Evolutionary conservation across 805 yeast species (phyloP).

Genomic region (Candida endomychidarum): DNA sequence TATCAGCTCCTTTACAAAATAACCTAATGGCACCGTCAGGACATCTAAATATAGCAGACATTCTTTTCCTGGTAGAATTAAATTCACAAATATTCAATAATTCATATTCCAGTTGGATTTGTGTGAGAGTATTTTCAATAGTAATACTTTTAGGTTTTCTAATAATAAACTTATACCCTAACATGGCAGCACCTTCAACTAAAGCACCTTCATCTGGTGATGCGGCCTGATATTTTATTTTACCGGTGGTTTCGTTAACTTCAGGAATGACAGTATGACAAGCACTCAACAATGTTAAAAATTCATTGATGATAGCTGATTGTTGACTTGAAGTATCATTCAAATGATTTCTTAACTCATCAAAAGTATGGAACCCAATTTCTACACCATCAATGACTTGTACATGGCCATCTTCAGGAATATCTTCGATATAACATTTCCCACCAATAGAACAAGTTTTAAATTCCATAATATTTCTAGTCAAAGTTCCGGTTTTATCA

Average conservation of each 20-base stretch:
- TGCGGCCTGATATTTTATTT: slow-evolving; percentile 94
- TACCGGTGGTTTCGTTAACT: slow-evolving; percentile 51
- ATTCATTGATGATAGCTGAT: slow-evolving; percentile 61
- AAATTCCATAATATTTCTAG: slow-evolving; percentile 96
- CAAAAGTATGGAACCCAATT: slow-evolving; percentile 73
- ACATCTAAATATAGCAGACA: slow-evolving; percentile 91
- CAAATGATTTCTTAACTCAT: slow-evolving; percentile 46
- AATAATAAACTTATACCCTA: slow-evolving; percentile 81
- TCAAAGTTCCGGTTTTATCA: slow-evolving; percentile 96
- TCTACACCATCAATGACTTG: slow-evolving; percentile 74
- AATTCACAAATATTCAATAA: slow-evolving; percentile 91
- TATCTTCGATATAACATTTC: slow-evolving; percentile 76
- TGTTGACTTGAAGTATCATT: slow-evolving; percentile 46
- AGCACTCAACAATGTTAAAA: slow-evolving; percentile 79
- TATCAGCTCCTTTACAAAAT: slow-evolving; percentile 97
- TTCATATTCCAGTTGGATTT: slow-evolving; percentile 57
- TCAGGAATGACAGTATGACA: slow-evolving; percentile 99
- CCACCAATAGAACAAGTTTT: slow-evolving; percentile 94
- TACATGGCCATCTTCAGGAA: slow-evolving; percentile 87
- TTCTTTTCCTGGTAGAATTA: slow-evolving; percentile 95
- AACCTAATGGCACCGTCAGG: slow-evolving; percentile 90
- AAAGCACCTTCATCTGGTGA: slow-evolving; percentile 99
- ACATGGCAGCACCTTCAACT: slow-evolving; percentile 90
- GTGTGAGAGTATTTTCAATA: slow-evolving; percentile 52
- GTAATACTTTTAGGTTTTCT: slow-evolving; percentile 84